Percentiles rank a stretch among this genome's conserved stretches.
Evolutionary conservation across 2,329 filamentous ascomycete species (phyloP).

Genomic region (Scedosporium dehoogii): DNA sequence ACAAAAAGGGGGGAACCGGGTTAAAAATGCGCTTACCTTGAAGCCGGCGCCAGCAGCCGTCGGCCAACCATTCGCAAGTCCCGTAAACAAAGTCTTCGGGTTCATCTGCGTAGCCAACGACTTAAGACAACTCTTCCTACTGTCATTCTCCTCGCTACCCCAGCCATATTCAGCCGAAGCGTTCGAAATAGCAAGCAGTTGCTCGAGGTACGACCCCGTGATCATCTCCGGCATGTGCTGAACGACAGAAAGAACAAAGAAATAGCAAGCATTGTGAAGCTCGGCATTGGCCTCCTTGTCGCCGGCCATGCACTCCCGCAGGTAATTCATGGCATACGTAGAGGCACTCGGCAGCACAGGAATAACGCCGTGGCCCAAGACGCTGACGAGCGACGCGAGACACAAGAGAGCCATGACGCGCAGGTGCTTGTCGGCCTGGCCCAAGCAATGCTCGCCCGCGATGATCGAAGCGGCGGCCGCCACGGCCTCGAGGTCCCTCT

Average conservation of each 20-base stretch:
- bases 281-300: constrained; percentile 44
- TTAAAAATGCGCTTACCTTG: constrained; percentile 35
- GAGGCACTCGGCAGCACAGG: constrained; percentile 71
- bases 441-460: constrained; percentile 65
- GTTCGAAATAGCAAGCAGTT: constrained; percentile 62
- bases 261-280: constrained; percentile 73
- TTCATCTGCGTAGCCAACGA: constrained; percentile 71
- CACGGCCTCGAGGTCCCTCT: constrained; percentile 74
- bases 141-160: constrained; percentile 51
- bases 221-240: constrained; percentile 87
- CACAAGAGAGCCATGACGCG: constrained; percentile 80
- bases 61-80: constrained; percentile 63
- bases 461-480: constrained; percentile 67
- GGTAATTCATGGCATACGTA: constrained; percentile 59
- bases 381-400: constrained; percentile 79
- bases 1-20: background rate
- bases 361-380: constrained; percentile 76
- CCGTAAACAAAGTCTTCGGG: constrained; percentile 63
- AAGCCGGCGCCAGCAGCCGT: constrained; percentile 53
- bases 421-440: constrained; percentile 60
- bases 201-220: constrained; percentile 62
- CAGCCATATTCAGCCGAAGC: constrained; percentile 52
- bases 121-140: constrained; percentile 58
- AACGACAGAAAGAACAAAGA: constrained; percentile 68
- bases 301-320: constrained; percentile 50